Conservation (phyloP, 345 rosid genomes). For the Atalantia buxifolia region DNA sequence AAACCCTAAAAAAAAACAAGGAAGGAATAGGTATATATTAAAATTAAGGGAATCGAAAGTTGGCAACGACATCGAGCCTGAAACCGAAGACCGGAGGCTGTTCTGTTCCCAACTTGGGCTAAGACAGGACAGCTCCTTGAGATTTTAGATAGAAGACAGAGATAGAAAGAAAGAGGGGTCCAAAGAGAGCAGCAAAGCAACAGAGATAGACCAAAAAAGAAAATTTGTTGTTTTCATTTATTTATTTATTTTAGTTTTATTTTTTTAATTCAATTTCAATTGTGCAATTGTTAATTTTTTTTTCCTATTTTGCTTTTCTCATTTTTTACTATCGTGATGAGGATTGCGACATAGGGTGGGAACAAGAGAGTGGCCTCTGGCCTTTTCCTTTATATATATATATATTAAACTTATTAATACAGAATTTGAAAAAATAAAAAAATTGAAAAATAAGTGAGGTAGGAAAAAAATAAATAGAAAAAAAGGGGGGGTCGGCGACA, state of each 20-base stretch:
- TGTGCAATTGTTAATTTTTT: not conserved
- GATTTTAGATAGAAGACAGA: constrained; percentile 45
- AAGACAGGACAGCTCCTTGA: constrained; percentile 30
- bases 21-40: constrained; percentile 1
- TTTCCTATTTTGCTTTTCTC: not conserved
- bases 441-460: not conserved
- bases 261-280: not conserved
- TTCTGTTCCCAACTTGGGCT: constrained; percentile 34
- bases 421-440: no score
- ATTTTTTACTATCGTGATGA: not conserved
- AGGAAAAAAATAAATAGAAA: not conserved
- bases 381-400: no score
- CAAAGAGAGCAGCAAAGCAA: constrained; percentile 3
- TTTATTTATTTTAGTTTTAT: not conserved
- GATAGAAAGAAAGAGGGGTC: constrained; percentile 38
- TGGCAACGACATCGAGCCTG: constrained; percentile 45
- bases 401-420: no score
- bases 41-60: constrained; percentile 5
- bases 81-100: constrained; percentile 29
- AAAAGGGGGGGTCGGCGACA: not conserved
- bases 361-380: no score
- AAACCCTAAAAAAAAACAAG: constrained; percentile 31
- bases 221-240: constrained; percentile 1
- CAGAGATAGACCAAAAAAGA: constrained; percentile 17
- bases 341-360: no score